Evolutionary conservation across 2,329 filamentous ascomycete species (phyloP).

Genomic region (Canariomyces notabilis): DNA sequence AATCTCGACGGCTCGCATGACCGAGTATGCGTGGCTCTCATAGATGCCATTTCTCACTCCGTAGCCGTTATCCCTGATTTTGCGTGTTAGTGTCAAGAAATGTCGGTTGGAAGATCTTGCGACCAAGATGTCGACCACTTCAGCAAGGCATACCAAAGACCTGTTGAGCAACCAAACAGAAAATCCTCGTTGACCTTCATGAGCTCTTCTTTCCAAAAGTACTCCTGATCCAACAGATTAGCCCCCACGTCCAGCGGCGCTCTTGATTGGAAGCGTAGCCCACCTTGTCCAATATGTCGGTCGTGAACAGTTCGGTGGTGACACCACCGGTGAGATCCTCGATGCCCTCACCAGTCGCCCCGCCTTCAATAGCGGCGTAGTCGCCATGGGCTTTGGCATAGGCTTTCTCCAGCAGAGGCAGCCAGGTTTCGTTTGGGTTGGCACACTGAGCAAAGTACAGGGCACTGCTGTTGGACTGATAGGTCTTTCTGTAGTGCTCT

Average conservation of each 20-base stretch:
- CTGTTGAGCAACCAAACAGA: slow-evolving; percentile 65
- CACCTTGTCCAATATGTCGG: slow-evolving; percentile 65
- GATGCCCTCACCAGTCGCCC: slow-evolving; percentile 46
- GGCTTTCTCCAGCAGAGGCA: slow-evolving; percentile 67
- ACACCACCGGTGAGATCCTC: slow-evolving; percentile 63
- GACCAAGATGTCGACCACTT: not conserved
- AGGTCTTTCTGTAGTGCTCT: slow-evolving; percentile 55
- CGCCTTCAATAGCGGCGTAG: slow-evolving; percentile 66
- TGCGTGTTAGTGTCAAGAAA: not conserved
- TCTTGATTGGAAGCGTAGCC: not conserved
- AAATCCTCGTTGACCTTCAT: slow-evolving; percentile 77
- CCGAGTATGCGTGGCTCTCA: slow-evolving; percentile 55
- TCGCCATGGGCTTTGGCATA: slow-evolving; percentile 73
- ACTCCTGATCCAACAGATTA: slow-evolving; percentile 39
- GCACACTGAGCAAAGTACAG: slow-evolving; percentile 67
- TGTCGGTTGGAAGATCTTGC: not conserved
- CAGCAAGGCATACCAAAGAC: slow-evolving; percentile 40
- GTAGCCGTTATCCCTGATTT: slow-evolving; percentile 48
- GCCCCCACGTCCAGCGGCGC: too few species aligned
- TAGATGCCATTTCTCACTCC: slow-evolving; percentile 55
- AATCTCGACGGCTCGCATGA: slow-evolving; percentile 51
- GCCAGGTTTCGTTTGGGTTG: slow-evolving; percentile 66
- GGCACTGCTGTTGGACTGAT: slow-evolving; percentile 63
- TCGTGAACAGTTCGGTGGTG: slow-evolving; percentile 62
- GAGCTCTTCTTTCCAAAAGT: slow-evolving; percentile 79